Evolutionary conservation across 1,139 yeast species (phyloP), one percentile per base, ranked within the genome.

Genomic region (Blastobotrys elegans): DNA sequence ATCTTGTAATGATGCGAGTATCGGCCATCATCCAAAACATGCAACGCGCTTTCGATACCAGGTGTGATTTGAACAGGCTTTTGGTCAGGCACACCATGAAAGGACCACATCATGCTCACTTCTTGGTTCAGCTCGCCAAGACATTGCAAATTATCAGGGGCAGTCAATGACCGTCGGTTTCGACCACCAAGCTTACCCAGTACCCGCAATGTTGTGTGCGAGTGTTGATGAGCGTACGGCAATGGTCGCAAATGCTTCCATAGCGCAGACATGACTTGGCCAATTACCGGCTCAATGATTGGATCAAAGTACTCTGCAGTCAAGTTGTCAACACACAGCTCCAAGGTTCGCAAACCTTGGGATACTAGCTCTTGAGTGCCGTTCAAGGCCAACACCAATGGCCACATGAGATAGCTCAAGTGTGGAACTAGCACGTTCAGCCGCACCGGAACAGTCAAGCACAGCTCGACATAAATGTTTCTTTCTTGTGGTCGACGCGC

Each of bases 251-350:
- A 69, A 57, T 92, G 95, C 54, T 80, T 84, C 94, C 97, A 94
- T 40, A 94, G 71, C 0, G 97, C 96, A 27, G 84, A 81, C 88
- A 89, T 85, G 2, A 94, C 89, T 56, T 92, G 97, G 50, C 86
- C 94, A 53, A 90, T 80, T 1, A 89, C 97, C 0, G 98, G 97
- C 59, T 89, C 97, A 52, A 94, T 81, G 63, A 92, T 88, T 1
- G 98, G 98, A 60, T 94, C 98, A 64, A 94, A 89, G 65, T 89
- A 94, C 59, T 90, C 96, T 0, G 97, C 95, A 0, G 97, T 92
- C 50, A 94, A 70, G 58, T 94, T 94, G 61, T 94, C 99, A 24
- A 94, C 96, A 61, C 98, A 92, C n/a, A 92, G 74, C 60, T 94
- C 99, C 50, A 94, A 76, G 0, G 97, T 92, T 54, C 97, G 75